Base-by-base conservation (phyloP, 768 basidiomycete species). In the Stropharia rugosoannulata region DNA sequence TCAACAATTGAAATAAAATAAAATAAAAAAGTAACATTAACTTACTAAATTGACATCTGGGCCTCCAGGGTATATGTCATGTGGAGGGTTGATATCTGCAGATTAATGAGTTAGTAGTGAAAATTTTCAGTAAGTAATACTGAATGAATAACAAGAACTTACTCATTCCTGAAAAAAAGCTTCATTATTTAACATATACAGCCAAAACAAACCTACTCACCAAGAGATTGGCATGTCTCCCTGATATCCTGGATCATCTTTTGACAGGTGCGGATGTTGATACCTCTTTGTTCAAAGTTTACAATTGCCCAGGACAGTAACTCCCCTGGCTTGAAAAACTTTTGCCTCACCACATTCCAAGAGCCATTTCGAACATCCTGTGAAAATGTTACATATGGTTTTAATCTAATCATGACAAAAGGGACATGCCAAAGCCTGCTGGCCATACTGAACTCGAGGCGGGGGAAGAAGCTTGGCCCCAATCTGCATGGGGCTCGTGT, bases 401-500 rank as follows among this genome's bases (percentile, higher is more conserved):
- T 19, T 10, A 18, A 5, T 2, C 6, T 15, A 5, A 22, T 40
- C 25, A 1, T 2, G 19, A 32, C 32, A 44, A 49, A 43, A 18
- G 57, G 12, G 1, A 45, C 13, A 22, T 43, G 38, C 43, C 43
- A 42, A 13, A 2, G 3, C 12, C 6, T 10, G 22, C 6, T 18
- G n/a, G 4, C 43, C 53, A 39, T 54, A 54, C 22, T 19, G 27
- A 3, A 54, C 50, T 2, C 19, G 7, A 2, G 65, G 67, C 1
- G 55, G 11, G 0, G 55, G 46, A 1, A 74, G 60, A 27, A 66
- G 27, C 16, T 65, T 65, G 4, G 66, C 70, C 12, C 57, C 41
- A 9, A 74, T 49, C 2, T 40, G 48, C 8, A 73, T 54, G 0
- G 70, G 69, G 5, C 55, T 52, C 0, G 55, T 49, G 3, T 69